Evolutionary conservation across 768 basidiomycete species (phyloP).

Genomic region (Lyophyllum shimeji): DNA sequence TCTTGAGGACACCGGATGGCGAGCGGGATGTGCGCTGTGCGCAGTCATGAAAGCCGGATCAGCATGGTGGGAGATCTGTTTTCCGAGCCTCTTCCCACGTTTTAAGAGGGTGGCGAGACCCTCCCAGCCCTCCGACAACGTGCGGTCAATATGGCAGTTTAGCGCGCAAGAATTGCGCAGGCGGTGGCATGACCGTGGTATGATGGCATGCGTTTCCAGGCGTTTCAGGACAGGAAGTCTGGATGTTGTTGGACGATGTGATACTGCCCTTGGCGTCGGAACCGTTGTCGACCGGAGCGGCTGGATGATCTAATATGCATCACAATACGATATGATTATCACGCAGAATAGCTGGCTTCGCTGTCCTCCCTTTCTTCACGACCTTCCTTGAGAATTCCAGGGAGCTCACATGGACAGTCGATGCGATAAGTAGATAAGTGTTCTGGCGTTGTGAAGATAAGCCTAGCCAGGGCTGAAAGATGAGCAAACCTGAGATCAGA

Average conservation of each 20-base stretch:
- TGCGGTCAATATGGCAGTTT: background rate
- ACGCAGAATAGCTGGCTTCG: background rate
- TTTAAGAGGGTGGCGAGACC: background rate
- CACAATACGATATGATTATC: background rate
- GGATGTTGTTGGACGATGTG: background rate
- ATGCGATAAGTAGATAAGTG: conserved; percentile 2
- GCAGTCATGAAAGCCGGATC: background rate
- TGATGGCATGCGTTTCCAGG: background rate
- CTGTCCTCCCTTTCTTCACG: background rate
- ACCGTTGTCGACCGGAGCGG: background rate
- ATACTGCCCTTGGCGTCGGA: background rate
- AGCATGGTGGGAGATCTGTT: background rate
- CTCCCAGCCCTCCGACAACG: background rate
- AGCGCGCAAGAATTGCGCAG: background rate
- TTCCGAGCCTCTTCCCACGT: background rate
- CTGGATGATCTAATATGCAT: background rate
- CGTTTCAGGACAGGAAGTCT: no score
- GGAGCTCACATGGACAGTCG: background rate
- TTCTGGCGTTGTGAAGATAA: background rate
- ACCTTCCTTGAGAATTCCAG: background rate
- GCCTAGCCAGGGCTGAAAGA: background rate
- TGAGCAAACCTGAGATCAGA: background rate
- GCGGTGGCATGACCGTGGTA: background rate
- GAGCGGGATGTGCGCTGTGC: background rate
- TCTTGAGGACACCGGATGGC: background rate